Base-by-base conservation (phyloP, 148 eudicot species). In the Rhododendron ferrugineum region DNA sequence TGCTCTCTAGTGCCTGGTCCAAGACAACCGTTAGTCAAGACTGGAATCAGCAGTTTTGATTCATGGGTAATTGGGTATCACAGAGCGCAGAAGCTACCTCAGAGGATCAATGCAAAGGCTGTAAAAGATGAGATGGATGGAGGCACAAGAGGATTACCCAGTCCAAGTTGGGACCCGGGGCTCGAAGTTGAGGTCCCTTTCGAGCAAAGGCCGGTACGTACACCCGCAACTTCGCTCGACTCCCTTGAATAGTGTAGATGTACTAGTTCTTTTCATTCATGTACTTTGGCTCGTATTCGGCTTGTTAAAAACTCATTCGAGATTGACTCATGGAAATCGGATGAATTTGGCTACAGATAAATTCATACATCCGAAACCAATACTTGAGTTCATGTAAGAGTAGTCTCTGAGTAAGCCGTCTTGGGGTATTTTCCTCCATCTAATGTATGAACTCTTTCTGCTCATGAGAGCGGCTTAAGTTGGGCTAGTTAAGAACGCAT, bases 151-250 rank as follows among this genome's bases (percentile, higher is more conserved):
- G 92, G 94, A 6, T 86, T 92, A 80, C 96, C 95, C 6, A 93
- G 98, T 77, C 95, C 89, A 79, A 93, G 94, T 32, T 95, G 99
- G 99, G 98, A 97, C 52, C 98, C 98, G 0, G 98, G 96, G 22
- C 89, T 95, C 90, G 98, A 94, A 91, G 85, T 95, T 6, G 98
- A 92, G 85, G 99, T 97, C 81, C 99, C 99, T 2, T 97, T 91
- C 34, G 99, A 97, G 86, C 99, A 97, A 88, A 88, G 98, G 66
- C 99, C 99, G 92, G 99, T 97, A 94, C 20, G 93, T 86, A 23
- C 49, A 74, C 50, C 37, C 9, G 72, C 68, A 34, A 44, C 44
- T 78, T 49, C 18, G 37, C 50, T 34, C 50, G 36, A 23, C 30
- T 83, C 76, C 34, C 6, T 2, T n/a, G 40, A 64, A 28, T 81